Conservation (phyloP, 2,329 filamentous ascomycete species). For the Xylaria sp. region DNA sequence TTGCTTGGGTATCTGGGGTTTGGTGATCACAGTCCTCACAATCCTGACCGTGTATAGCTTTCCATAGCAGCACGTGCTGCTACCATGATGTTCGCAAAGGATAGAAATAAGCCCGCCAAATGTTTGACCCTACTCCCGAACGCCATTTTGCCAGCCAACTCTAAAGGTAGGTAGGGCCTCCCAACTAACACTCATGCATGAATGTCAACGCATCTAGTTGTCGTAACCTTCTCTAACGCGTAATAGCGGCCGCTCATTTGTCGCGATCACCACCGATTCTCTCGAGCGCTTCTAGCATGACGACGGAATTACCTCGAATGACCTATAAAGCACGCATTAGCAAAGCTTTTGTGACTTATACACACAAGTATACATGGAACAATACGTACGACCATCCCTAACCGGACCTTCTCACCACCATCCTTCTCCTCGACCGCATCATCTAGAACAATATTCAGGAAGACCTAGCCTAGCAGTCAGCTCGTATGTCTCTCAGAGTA, state of each 20-base stretch:
- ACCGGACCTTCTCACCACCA: constrained; percentile 86
- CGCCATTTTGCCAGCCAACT: constrained; percentile 34
- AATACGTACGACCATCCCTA: constrained; percentile 90
- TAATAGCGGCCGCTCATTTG: constrained; percentile 42
- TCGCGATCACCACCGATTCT: constrained; percentile 71
- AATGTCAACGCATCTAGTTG: constrained; percentile 38
- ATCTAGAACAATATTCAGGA: constrained; percentile 97
- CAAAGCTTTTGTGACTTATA: neutral
- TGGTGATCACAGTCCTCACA: constrained; percentile 17
- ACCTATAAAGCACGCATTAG: constrained; percentile 66
- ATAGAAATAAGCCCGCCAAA: constrained; percentile 13
- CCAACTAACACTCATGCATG: constrained; percentile 25
- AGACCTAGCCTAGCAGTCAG: constrained; percentile 72
- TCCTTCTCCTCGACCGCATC: constrained; percentile 96
- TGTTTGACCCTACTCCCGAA: constrained; percentile 36
- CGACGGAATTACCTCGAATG: constrained; percentile 96
- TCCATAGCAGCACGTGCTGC: constrained; percentile 14
- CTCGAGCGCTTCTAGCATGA: constrained; percentile 91
- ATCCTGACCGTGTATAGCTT: constrained; percentile 8
- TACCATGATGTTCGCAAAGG: constrained; percentile 11
- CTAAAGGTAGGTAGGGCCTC: constrained; percentile 22
- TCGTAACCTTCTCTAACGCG: constrained; percentile 26
- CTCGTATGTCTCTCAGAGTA: neutral
- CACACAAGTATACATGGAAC: neutral
- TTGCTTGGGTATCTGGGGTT: constrained; percentile 15